Evolutionary conservation across 768 basidiomycete genomes (phyloP).

Genomic region (Rhodotorula babjevae): DNA sequence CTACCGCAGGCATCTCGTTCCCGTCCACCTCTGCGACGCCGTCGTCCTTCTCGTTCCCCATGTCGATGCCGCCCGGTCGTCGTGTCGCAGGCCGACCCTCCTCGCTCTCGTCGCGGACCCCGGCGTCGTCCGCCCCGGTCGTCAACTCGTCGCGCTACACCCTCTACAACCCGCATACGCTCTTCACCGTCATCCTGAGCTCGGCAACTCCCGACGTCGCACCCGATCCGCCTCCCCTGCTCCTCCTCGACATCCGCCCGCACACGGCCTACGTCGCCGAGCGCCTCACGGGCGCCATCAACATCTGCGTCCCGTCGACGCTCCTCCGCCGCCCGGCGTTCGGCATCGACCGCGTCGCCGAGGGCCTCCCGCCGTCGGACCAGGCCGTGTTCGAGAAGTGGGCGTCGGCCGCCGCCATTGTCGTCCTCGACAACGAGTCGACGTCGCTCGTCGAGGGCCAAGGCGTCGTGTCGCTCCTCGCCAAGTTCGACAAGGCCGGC

Average conservation of each 20-base stretch:
- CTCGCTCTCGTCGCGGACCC: neutral
- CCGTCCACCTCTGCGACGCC: neutral
- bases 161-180: constrained; percentile 8
- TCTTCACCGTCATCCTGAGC: constrained; percentile 18
- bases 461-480: constrained; percentile 46
- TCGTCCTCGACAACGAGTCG: constrained; percentile 84
- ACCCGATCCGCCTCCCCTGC: constrained; percentile 41
- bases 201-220: accelerated
- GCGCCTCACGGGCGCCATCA: constrained; percentile 66
- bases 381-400: constrained; percentile 56
- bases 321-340: constrained; percentile 86
- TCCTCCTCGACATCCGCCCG: constrained; percentile 84
- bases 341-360: constrained; percentile 67
- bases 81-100: neutral
- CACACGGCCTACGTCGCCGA: constrained; percentile 62
- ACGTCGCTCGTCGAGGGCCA: constrained; percentile 55
- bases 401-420: constrained; percentile 52
- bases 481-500: constrained; percentile 51
- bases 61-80: neutral
- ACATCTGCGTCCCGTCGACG: constrained; percentile 87
- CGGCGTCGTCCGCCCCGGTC: neutral
- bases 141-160: constrained; percentile 13
- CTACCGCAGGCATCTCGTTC: neutral
- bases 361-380: constrained; percentile 67
- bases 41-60: neutral